phyloP scores from a whole-genome alignment of 2,329 filamentous ascomycete species.

The Lachnellula subtilissima region DNA sequence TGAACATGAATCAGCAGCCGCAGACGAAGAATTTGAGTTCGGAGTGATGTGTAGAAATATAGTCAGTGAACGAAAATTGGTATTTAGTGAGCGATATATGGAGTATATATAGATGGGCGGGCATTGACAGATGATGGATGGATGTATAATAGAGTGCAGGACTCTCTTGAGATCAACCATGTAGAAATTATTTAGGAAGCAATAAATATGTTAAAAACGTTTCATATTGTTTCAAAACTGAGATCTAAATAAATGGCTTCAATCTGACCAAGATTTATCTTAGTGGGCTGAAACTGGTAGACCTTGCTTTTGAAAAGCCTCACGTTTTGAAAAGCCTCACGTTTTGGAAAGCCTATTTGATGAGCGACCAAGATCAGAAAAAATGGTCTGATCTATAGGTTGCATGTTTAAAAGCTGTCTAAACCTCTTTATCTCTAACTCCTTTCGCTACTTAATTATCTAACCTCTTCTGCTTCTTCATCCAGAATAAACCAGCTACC shows the following conservation, averaged over 20 bases:
- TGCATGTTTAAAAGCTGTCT: background rate
- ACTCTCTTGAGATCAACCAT: background rate
- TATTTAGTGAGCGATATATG: background rate
- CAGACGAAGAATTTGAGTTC: slow-evolving; percentile 16
- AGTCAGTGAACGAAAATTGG: background rate
- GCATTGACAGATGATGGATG: background rate
- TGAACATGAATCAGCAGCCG: slow-evolving; percentile 6
- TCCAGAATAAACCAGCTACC: background rate
- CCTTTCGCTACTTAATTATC: background rate
- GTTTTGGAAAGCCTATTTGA: no score
- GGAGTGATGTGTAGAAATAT: slow-evolving; percentile 3
- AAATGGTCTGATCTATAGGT: no score
- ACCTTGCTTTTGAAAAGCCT: no score
- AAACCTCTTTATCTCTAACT: background rate
- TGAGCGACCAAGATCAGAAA: background rate
- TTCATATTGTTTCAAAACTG: no score
- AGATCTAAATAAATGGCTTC: no score
- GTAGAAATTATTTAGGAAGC: no score
- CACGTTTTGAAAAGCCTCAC: no score
- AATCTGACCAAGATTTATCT: no score
- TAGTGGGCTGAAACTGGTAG: no score
- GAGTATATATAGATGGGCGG: background rate
- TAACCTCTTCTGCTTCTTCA: background rate
- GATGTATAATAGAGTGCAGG: background rate
- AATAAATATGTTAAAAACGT: no score